Percentiles rank a stretch among this genome's conserved stretches.
Evolutionary conservation across 2,329 filamentous ascomycete species (phyloP).

Genomic region (Beauveria medogensis): DNA sequence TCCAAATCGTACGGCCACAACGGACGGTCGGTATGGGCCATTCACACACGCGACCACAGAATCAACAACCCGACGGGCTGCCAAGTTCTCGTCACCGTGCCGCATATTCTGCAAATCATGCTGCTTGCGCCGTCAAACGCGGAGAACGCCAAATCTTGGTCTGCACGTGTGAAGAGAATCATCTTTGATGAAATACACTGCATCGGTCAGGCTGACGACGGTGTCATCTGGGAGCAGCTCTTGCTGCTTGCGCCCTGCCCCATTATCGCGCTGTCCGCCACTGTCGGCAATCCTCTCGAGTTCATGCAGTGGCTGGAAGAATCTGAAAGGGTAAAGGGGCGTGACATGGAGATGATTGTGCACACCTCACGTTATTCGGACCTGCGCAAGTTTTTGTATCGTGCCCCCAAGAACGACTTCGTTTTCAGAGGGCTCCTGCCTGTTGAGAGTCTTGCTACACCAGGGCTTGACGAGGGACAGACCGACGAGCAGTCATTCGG

Average conservation of each 20-base stretch:
- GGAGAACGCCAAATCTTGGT: constrained; percentile 47
- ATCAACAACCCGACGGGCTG: constrained; percentile 67
- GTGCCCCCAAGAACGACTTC: constrained; percentile 33
- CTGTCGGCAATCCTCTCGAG: constrained; percentile 65
- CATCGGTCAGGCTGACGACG: constrained; percentile 69
- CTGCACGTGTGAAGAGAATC: constrained; percentile 60
- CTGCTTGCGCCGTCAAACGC: constrained; percentile 58
- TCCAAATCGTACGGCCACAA: constrained; percentile 54
- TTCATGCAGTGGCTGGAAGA: constrained; percentile 61
- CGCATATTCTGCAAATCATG: constrained; percentile 74
- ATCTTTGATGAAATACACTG: constrained; percentile 80
- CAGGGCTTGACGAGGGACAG: constrained; percentile 35
- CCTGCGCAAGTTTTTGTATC: constrained; percentile 65
- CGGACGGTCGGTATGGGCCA: constrained; percentile 67
- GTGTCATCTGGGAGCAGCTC: constrained; percentile 71
- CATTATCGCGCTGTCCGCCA: constrained; percentile 72
- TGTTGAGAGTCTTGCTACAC: constrained; percentile 44
- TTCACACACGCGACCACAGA: constrained; percentile 67
- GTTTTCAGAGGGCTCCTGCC: constrained; percentile 16
- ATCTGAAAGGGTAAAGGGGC: constrained; percentile 55
- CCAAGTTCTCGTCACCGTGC: constrained; percentile 70
- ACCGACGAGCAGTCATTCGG: constrained; percentile 41
- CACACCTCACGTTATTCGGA: constrained; percentile 68
- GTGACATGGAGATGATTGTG: constrained; percentile 58
- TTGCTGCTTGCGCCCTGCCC: constrained; percentile 66